Evolutionary conservation across 306 rosid genomes (phyloP).

Genomic region (Vigna unguiculata): DNA sequence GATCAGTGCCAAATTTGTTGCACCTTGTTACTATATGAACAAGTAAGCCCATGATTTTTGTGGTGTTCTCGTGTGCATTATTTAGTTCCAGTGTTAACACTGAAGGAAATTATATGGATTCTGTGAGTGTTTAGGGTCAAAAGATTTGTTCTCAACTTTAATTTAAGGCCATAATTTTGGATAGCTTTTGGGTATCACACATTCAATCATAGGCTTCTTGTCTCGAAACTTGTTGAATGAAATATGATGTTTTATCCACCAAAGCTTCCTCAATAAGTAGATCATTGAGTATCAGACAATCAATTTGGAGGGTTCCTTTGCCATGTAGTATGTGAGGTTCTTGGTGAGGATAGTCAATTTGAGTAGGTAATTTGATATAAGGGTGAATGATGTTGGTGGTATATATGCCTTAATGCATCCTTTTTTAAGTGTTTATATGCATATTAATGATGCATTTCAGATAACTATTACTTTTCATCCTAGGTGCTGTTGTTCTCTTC

Average conservation of each 20-base stretch:
- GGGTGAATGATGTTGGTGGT: neutral
- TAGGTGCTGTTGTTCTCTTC: slow-evolving; percentile 19
- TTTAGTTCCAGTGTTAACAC: neutral
- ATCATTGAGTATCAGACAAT: slow-evolving; percentile 14
- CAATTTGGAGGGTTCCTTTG: neutral
- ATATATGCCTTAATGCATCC: neutral
- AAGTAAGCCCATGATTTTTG: slow-evolving; percentile 62
- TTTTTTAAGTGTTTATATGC: neutral
- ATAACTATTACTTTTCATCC: neutral
- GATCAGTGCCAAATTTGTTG: slow-evolving; percentile 87
- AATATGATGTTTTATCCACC: neutral
- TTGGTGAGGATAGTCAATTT: slow-evolving; percentile 22
- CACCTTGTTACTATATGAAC: slow-evolving; percentile 85
- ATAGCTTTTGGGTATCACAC: slow-evolving; percentile 13
- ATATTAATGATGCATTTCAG: neutral
- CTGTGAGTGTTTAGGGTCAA: neutral
- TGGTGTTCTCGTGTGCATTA: slow-evolving; percentile 20
- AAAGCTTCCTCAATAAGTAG: slow-evolving; percentile 10
- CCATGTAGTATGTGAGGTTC: slow-evolving; percentile 7
- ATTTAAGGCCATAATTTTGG: neutral
- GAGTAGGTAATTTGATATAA: neutral
- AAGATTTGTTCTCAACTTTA: neutral
- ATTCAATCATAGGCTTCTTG: slow-evolving; percentile 15
- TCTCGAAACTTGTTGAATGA: neutral
- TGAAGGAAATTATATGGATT: slow-evolving; percentile 18